These are phyloP conservation scores for Fusarium equiseti DNA, from an alignment of 2,329 filamentous ascomycete species.

Conservation along the genomic window DNA sequence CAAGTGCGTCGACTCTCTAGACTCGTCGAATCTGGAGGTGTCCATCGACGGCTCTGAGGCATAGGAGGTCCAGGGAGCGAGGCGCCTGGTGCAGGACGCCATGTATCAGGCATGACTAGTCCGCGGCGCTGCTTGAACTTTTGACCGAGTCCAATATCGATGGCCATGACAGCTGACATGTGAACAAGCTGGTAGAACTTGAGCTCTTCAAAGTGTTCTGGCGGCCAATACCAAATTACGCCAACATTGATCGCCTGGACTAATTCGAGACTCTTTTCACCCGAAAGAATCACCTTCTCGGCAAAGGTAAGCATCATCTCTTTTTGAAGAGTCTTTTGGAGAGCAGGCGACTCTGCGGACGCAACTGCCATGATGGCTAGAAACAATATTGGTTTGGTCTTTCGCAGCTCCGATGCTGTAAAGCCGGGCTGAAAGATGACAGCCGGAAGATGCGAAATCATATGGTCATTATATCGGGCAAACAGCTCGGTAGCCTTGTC, in stretches of 20 bases:
- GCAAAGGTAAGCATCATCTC: slow-evolving; percentile 80
- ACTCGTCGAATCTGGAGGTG: slow-evolving; percentile 63
- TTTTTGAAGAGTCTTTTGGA: slow-evolving; percentile 72
- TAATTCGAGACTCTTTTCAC: slow-evolving; percentile 85
- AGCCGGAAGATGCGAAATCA: slow-evolving; percentile 71
- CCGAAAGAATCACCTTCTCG: slow-evolving; percentile 78
- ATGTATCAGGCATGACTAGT: slow-evolving; percentile 45
- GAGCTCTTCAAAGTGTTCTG: slow-evolving; percentile 84
- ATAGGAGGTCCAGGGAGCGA: slow-evolving; percentile 31
- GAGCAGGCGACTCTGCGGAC: slow-evolving; percentile 65
- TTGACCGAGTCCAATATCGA: slow-evolving; percentile 82
- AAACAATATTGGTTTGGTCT: slow-evolving; percentile 74
- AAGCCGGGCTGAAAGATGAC: slow-evolving; percentile 69
- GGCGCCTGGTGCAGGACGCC: slow-evolving; percentile 52
- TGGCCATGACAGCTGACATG: slow-evolving; percentile 82
- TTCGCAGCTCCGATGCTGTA: slow-evolving; percentile 67
- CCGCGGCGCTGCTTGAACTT: slow-evolving; percentile 40
- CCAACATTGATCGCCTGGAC: slow-evolving; percentile 82
- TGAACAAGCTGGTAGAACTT: slow-evolving; percentile 92
- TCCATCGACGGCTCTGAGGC: slow-evolving; percentile 49
- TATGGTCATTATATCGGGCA: slow-evolving; percentile 68
- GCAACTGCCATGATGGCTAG: slow-evolving; percentile 77
- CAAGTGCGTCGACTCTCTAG: slow-evolving; percentile 69
- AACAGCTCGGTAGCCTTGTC: slow-evolving; percentile 68
- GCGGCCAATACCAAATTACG: slow-evolving; percentile 88